These are phyloP conservation scores for Pythium monospermum DNA, from an alignment of 352 stramenopile species.

Conservation along the genomic window DNA sequence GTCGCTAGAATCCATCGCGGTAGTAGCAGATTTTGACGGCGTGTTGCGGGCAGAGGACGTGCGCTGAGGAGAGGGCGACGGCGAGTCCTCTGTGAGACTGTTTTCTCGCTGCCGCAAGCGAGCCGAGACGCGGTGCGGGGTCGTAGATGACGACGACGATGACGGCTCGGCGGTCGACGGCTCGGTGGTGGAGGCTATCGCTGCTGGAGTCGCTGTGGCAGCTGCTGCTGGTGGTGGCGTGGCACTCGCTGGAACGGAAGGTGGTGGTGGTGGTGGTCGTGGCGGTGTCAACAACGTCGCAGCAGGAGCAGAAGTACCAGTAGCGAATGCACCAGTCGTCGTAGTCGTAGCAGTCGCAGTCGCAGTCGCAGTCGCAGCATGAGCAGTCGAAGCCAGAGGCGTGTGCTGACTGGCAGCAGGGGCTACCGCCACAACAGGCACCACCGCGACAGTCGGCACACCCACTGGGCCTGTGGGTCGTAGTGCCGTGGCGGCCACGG, in stretches of 20 bases:
- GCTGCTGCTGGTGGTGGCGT: neutral
- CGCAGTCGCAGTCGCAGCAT: neutral
- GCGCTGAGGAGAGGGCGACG: constrained; percentile 12
- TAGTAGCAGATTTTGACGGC: neutral
- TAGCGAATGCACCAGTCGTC: neutral
- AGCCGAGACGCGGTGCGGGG: constrained; percentile 42
- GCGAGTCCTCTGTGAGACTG: constrained; percentile 38
- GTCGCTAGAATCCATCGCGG: neutral
- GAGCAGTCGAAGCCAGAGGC: neutral
- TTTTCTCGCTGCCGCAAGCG: constrained; percentile 49
- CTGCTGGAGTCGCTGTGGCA: constrained; percentile 5
- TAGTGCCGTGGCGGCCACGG: too few relatives aligned
- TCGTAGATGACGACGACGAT: too few relatives aligned
- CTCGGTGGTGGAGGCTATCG: constrained; percentile 4
- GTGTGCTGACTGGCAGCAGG: too few relatives aligned
- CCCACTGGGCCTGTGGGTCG: neutral
- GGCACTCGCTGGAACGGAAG: neutral
- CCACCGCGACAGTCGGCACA: neutral
- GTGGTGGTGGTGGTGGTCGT: neutral
- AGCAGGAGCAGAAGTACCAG: neutral
- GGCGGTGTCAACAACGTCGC: neutral
- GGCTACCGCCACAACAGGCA: neutral
- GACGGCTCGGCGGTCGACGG: neutral
- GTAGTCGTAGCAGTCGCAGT: neutral
- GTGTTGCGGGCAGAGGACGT: constrained; percentile 7